Evolutionary conservation across 176 grass and related monocot genomes (phyloP).

Genomic region (Juncus inflexus): DNA sequence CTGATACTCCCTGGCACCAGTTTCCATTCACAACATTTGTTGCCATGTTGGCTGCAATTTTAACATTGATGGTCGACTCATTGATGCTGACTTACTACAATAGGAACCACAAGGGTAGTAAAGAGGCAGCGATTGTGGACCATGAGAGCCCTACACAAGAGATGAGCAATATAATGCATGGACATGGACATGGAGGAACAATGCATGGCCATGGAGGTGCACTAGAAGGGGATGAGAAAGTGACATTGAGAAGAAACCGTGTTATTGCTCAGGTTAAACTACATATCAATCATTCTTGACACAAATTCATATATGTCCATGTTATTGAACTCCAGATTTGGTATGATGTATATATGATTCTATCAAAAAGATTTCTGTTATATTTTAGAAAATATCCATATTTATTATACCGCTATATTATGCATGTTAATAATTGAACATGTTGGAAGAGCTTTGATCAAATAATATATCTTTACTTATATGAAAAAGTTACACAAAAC

Average conservation of each 20-base stretch:
- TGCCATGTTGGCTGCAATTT: conserved; percentile 67
- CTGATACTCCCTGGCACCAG: not conserved
- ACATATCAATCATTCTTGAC: not conserved
- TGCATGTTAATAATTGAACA: not conserved
- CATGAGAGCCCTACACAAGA: conserved; percentile 44
- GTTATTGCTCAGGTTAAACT: conserved; percentile 62
- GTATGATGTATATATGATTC: too few species aligned
- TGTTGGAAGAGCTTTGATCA: not conserved
- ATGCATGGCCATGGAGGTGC: conserved; percentile 27
- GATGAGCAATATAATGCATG: conserved; percentile 51
- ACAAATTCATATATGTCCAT: too few species aligned
- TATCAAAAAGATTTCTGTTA: too few species aligned
- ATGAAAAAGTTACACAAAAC: not conserved
- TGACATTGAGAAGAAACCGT: conserved; percentile 40
- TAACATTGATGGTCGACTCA: conserved; percentile 77
- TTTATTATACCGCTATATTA: conserved; percentile 24
- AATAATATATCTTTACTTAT: not conserved
- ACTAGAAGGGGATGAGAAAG: conserved; percentile 40
- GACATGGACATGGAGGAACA: conserved; percentile 33
- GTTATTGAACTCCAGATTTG: too few species aligned
- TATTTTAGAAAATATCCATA: too few species aligned
- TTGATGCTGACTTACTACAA: conserved; percentile 59
- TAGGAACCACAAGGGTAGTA: not conserved
- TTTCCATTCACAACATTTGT: conserved; percentile 66
- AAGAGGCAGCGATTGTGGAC: conserved; percentile 16